Base-by-base conservation (phyloP, 768 basidiomycete species). In the Russula abietina region DNA sequence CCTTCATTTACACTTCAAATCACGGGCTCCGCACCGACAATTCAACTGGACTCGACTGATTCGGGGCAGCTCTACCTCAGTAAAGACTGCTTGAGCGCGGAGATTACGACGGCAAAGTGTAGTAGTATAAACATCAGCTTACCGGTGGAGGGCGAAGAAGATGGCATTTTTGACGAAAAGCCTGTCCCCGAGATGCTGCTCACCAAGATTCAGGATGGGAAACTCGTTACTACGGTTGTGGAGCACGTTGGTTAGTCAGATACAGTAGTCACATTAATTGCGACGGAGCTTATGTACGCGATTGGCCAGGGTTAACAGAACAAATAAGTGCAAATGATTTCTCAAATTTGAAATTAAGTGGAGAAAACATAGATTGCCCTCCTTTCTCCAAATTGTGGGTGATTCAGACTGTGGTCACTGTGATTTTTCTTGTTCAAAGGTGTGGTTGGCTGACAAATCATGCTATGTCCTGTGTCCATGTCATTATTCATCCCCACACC, bases 111-210 rank as follows among this genome's bases (percentile, higher is more conserved):
- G 0, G 88, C 93, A 55, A 98, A 98, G 75, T 95, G 92, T 74
- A 93, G 90, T 70, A 80, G 86, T 36, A 89, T 99, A 74, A 99
- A 98, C 75, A 79, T 99, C 66, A 91, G 84, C 68, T 71, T 98
- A 24, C 94, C 93, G 0, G 85, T 88, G 1, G 85, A 86, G 67
- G 91, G 85, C 19, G 93, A 93, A 67, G 93, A 97, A 72, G 93
- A 96, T 11, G 96, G 94, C 7, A 79, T 95, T 50, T 98, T 94
- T 69, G 83, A 83, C 65, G 97, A 99, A 74, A 85, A 86, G 66
- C 81, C 96, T 0, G 78, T 99, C 22, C 96, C 97, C 0, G 97
- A 99, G 76, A 98, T 97, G 92, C 79, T 99, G 74, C 92, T 84
- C 80, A 91, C 91, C 22, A 81, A 85, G 39, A 78, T 99, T 30